These are phyloP conservation scores for Marasmius fiardii DNA, from an alignment of 1,284 basidiomycete genomes.

Conservation along the genomic window DNA sequence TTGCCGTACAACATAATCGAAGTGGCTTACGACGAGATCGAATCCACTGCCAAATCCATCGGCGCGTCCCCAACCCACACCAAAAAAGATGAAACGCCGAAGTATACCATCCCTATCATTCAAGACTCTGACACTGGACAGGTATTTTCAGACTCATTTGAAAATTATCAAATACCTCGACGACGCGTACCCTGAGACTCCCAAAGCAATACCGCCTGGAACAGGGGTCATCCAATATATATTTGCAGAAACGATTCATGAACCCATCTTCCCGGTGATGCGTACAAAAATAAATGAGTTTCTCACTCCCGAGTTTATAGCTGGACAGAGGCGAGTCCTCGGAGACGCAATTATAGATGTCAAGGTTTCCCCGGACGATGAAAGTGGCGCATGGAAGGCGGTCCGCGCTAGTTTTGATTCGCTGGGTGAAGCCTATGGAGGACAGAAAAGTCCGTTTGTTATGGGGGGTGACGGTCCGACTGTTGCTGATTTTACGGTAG, in stretches of 20 bases:
- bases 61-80: conserved; percentile 25
- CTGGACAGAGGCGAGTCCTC: not conserved
- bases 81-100: conserved; percentile 20
- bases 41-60: conserved; percentile 24
- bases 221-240: conserved; percentile 21
- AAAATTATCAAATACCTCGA: conserved; percentile 38
- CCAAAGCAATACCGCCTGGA: conserved; percentile 25
- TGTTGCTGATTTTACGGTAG: conserved; percentile 30
- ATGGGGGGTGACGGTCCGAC: conserved; percentile 27
- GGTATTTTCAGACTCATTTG: conserved; percentile 32
- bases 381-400: not conserved
- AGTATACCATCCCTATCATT: conserved; percentile 38
- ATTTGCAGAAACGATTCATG: conserved; percentile 10
- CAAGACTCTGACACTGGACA: conserved; percentile 25
- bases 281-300: not conserved
- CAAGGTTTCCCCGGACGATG: not conserved
- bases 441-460: not conserved
- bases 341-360: not conserved
- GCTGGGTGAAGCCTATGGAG: conserved; percentile 19
- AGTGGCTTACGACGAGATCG: conserved; percentile 36
- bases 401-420: conserved; percentile 9
- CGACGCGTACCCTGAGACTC: conserved; percentile 26
- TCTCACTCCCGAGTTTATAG: not conserved
- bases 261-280: not conserved
- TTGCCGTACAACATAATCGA: conserved; percentile 36